Base-by-base conservation (phyloP, 768 basidiomycete species). In the Cyclocybe cylindracea region DNA sequence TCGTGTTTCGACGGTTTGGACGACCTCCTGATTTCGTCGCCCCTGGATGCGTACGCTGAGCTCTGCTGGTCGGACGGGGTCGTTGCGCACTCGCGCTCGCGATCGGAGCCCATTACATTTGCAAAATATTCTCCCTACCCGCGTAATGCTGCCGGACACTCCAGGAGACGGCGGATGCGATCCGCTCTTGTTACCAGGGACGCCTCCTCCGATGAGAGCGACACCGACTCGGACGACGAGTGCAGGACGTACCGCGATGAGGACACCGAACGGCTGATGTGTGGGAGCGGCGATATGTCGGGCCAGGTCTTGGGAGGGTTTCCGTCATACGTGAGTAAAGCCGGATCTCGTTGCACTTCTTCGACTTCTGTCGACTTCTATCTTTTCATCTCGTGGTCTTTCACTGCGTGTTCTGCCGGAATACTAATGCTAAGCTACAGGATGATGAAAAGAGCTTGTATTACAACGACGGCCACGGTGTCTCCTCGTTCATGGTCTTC, bases 1-100 rank as follows among this genome's bases (percentile, higher is more conserved):
- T 66, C 69, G 43, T 72, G 71, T 54, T 57, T 77, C 24, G 64
- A 71, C 18, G 74, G 74, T 7, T 65, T 77, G 10, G 74, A 74
- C 38, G 67, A 71, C 46, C 56, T 62, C 13, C 65, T 76, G 16
- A 59, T 75, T 7, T 66, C 68, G 40, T 66, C 65, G 18, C 75
- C 75, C 2, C 51, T 53, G 14, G 67, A 70, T 18, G 69, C 73
- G 9, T 75, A 71, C 50, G 61, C 69, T 5, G 66, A 70, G 10
- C 53, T 65, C n/a, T 74, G 72, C 53, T 75, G 73, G 74, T 58
- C 62, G 33, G 61, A 66, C 44, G 63, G 56, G 31, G 54, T 56
- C 32, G 54, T 45, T 10, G 50, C 24, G 24, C 24, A 24, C 24
- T 24, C 24, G 24, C 24, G 24, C 4, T 24, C 24, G 24, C 24